Evolutionary conservation across 2,329 filamentous ascomycete species (phyloP).

Genomic region (Penicillium capsulatum): DNA sequence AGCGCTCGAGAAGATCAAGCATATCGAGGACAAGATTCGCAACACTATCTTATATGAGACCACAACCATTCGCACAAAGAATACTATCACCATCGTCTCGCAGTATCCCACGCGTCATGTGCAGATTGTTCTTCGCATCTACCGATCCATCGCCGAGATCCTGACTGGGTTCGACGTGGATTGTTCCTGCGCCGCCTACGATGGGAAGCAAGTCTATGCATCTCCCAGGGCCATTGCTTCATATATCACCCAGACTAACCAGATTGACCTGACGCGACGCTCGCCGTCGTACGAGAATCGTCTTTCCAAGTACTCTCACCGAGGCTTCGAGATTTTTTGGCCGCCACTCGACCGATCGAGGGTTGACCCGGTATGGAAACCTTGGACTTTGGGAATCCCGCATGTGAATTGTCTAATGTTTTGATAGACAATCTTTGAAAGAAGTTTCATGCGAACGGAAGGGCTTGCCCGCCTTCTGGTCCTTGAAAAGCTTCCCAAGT

Average conservation of each 20-base stretch:
- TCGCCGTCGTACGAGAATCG: slow-evolving; percentile 86
- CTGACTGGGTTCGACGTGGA: slow-evolving; percentile 86
- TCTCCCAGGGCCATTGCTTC: slow-evolving; percentile 72
- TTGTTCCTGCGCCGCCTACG: slow-evolving; percentile 74
- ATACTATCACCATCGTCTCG: slow-evolving; percentile 79
- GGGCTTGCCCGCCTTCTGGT: slow-evolving; percentile 76
- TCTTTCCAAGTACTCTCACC: slow-evolving; percentile 76
- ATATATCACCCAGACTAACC: slow-evolving; percentile 78
- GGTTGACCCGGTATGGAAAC: slow-evolving; percentile 58
- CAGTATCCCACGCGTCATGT: slow-evolving; percentile 80
- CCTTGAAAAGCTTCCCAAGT: slow-evolving; percentile 70
- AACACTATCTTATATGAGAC: slow-evolving; percentile 78
- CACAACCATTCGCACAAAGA: slow-evolving; percentile 78
- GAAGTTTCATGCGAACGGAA: slow-evolving; percentile 69
- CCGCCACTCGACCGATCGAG: slow-evolving; percentile 67
- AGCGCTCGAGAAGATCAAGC: slow-evolving; percentile 76
- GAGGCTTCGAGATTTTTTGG: slow-evolving; percentile 83
- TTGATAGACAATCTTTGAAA: slow-evolving; percentile 68
- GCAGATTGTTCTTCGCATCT: slow-evolving; percentile 80
- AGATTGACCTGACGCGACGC: slow-evolving; percentile 70
- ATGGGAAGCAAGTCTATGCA: slow-evolving; percentile 74
- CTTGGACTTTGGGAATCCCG: no score
- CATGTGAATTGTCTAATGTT: neutral
- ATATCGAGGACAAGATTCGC: slow-evolving; percentile 70
- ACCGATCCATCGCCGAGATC: slow-evolving; percentile 79